These are phyloP conservation scores for Quercus gilva DNA, from an alignment of 306 rosid genomes.

Conservation along the genomic window DNA sequence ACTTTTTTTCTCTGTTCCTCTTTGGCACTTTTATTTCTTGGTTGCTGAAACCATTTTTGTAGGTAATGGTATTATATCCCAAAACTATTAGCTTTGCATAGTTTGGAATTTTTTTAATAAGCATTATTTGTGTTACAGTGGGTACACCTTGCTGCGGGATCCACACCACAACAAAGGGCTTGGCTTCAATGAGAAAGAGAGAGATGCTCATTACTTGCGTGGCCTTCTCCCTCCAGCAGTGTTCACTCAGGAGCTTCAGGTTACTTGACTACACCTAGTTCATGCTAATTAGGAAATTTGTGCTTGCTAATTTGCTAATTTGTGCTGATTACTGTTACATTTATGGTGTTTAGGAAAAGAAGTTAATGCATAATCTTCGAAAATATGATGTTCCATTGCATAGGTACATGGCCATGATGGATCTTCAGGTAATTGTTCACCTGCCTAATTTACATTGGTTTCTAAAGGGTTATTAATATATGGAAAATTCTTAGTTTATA, in stretches of 20 bases:
- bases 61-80: not conserved
- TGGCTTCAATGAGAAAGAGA: conserved; percentile 76
- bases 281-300: not conserved
- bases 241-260: conserved; percentile 86
- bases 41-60: not conserved
- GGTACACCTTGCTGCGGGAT: conserved; percentile 75
- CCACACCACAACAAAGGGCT: conserved; percentile 96
- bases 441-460: not conserved
- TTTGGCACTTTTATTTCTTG: no score
- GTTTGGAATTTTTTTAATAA: not conserved
- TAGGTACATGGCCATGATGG: conserved; percentile 89
- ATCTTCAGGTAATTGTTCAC: conserved; percentile 75
- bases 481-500: no score
- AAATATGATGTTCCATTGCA: conserved; percentile 91
- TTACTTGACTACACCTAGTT: conserved; percentile 6
- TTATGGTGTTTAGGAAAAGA: conserved; percentile 63
- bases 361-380: conserved; percentile 80
- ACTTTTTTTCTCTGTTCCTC: not conserved
- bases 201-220: conserved; percentile 95
- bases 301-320: conserved; percentile 2
- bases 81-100: not conserved
- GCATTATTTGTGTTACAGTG: conserved; percentile 45
- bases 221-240: conserved; percentile 89
- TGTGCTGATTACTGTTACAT: not conserved
- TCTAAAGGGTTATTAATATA: not conserved